Percentiles rank a stretch among this genome's conserved stretches.
phyloP scores from a whole-genome alignment of 1,284 basidiomycete genomes.

The Cutaneotrichosporon cutaneum region DNA sequence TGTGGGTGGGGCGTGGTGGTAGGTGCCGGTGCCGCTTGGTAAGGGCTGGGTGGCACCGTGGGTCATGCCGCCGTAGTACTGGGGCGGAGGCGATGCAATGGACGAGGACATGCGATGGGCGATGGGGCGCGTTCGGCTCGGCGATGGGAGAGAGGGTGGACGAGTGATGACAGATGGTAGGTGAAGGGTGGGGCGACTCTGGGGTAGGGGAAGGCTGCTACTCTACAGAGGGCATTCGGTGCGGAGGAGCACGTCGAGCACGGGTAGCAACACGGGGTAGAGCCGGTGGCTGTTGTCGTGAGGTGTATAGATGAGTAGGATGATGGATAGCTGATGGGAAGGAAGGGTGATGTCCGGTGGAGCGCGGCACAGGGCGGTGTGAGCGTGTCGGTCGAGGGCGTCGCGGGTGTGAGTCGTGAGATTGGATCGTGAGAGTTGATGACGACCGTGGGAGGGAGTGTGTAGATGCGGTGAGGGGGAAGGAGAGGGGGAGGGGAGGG shows the following conservation, averaged over 20 bases:
- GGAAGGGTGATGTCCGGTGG: neutral
- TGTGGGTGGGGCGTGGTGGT: neutral
- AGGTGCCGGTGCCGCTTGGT: neutral
- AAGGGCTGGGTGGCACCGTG: neutral
- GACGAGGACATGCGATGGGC: conserved; percentile 1
- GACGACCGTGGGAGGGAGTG: neutral
- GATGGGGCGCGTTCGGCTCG: neutral
- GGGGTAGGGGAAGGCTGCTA: neutral
- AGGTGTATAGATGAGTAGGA: neutral
- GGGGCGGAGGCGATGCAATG: conserved; percentile 3
- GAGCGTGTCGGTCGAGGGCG: neutral
- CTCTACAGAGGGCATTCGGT: neutral
- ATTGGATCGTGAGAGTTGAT: neutral
- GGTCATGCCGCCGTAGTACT: conserved; percentile 3
- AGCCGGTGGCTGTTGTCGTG: neutral
- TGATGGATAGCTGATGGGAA: neutral
- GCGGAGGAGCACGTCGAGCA: neutral
- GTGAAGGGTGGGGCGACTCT: neutral
- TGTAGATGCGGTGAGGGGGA: neutral
- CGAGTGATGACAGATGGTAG: neutral
- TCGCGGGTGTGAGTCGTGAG: neutral
- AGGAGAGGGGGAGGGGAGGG: neutral
- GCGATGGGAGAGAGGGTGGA: neutral
- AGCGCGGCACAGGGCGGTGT: neutral
- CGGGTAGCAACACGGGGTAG: neutral